phyloP scores from a whole-genome alignment of 2,329 filamentous ascomycete genomes.

The Fusarium zealandicum region DNA sequence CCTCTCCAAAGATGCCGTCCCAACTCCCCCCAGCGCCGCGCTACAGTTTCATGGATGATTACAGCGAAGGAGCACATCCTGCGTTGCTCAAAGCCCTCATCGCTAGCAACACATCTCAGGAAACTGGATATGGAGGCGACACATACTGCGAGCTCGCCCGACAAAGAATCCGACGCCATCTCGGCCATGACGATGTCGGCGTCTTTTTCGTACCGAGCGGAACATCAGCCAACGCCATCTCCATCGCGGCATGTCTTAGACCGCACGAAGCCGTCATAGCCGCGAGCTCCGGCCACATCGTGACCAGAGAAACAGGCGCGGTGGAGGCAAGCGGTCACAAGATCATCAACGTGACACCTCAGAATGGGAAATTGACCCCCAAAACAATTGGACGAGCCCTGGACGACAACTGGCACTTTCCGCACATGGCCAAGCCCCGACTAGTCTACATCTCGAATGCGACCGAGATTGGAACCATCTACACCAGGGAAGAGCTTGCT shows the following conservation, averaged over 20 bases:
- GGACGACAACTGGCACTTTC: constrained; percentile 58
- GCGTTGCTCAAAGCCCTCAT: constrained; percentile 56
- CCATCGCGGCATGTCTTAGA: constrained; percentile 58
- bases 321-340: constrained; percentile 61
- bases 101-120: constrained; percentile 53
- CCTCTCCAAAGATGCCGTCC: constrained; percentile 28
- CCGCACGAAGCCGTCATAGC: constrained; percentile 61
- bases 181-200: constrained; percentile 50
- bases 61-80: constrained; percentile 60
- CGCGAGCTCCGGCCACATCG: constrained; percentile 57
- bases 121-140: constrained; percentile 57
- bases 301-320: constrained; percentile 57
- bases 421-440: constrained; percentile 59
- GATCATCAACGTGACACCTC: constrained; percentile 55
- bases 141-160: constrained; percentile 53
- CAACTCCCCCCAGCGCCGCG: constrained; percentile 26
- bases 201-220: constrained; percentile 61
- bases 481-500: constrained; percentile 51
- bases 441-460: constrained; percentile 62
- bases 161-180: constrained; percentile 49
- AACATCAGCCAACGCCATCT: constrained; percentile 60
- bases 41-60: constrained; percentile 60
- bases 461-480: constrained; percentile 58
- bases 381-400: constrained; percentile 51
- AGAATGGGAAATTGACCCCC: constrained; percentile 57